Conservation (phyloP, 208 protist species). For the Crithidia expoeki region DNA sequence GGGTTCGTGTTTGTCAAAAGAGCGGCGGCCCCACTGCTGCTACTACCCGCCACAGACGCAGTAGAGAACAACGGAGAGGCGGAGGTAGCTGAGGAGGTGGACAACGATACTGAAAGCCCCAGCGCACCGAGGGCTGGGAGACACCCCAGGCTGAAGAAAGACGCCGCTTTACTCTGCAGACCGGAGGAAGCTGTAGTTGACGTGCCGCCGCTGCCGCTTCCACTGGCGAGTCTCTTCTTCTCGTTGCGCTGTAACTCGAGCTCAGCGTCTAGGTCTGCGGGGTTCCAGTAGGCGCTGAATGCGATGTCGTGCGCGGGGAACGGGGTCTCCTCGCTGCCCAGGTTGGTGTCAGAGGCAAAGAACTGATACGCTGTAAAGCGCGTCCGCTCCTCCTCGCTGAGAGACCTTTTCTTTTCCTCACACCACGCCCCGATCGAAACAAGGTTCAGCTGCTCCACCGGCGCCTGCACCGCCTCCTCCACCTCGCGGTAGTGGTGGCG, state of each 20-base stretch:
- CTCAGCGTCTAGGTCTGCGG: slow-evolving; percentile 32
- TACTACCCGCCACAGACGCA: neutral
- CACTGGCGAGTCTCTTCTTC: neutral
- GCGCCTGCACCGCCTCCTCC: slow-evolving; percentile 58
- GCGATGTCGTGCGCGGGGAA: slow-evolving; percentile 61
- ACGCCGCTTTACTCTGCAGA: slow-evolving; percentile 44
- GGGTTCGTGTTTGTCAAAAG: slow-evolving; percentile 33
- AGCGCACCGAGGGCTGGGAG: slow-evolving; percentile 10
- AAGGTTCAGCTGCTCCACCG: slow-evolving; percentile 79
- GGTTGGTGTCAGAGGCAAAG: slow-evolving; percentile 38
- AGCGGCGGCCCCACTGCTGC: slow-evolving; percentile 45
- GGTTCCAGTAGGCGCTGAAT: slow-evolving; percentile 71
- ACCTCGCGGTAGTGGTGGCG: slow-evolving; percentile 69
- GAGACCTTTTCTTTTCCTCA: slow-evolving; percentile 53
- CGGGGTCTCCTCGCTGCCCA: slow-evolving; percentile 18
- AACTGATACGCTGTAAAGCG: slow-evolving; percentile 76
- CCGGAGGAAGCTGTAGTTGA: slow-evolving; percentile 2
- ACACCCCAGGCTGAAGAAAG: slow-evolving; percentile 59
- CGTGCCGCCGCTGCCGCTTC: slow-evolving; percentile 1
- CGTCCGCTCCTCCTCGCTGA: slow-evolving; percentile 80
- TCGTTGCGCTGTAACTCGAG: slow-evolving; percentile 18
- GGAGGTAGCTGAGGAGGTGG: neutral
- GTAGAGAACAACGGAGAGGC: neutral
- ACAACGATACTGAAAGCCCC: neutral
- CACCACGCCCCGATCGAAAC: slow-evolving; percentile 68